phyloP scores from a whole-genome alignment of 176 grass and related monocot species.

The Pontederia crassipes region DNA sequence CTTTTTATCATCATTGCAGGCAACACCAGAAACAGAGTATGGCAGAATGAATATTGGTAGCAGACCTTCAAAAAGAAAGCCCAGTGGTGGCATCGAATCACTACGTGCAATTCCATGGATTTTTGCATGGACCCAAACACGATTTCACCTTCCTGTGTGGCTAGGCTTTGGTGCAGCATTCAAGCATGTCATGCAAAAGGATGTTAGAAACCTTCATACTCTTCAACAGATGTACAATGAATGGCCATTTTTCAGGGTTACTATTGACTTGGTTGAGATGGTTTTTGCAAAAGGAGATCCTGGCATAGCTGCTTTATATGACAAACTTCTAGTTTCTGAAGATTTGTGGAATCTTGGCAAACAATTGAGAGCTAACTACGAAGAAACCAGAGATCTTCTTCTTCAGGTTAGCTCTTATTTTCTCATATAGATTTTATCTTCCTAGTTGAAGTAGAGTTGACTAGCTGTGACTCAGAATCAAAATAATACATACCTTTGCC shows the following conservation, averaged over 20 bases:
- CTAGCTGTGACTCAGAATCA: too few species aligned
- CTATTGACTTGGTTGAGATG: slow-evolving; percentile 33
- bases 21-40: slow-evolving; percentile 25
- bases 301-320: slow-evolving; percentile 79
- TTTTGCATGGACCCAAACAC: slow-evolving; percentile 30
- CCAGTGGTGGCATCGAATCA: slow-evolving; percentile 23
- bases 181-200: slow-evolving; percentile 18
- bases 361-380: slow-evolving; percentile 18
- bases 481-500: too few species aligned
- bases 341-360: slow-evolving; percentile 22
- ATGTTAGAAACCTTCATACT: slow-evolving; percentile 19
- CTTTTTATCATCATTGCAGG: slow-evolving; percentile 1
- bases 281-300: slow-evolving; percentile 94
- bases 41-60: slow-evolving; percentile 30
- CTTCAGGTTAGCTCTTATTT: slow-evolving; percentile 10
- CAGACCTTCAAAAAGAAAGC: slow-evolving; percentile 28
- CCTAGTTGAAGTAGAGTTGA: background rate
- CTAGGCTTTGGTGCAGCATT: slow-evolving; percentile 23
- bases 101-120: slow-evolving; percentile 34
- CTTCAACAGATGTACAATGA: slow-evolving; percentile 32
- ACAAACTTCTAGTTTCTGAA: slow-evolving; percentile 40
- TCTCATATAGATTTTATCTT: background rate
- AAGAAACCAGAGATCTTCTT: slow-evolving; percentile 26
- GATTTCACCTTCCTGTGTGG: slow-evolving; percentile 29
- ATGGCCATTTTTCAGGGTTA: slow-evolving; percentile 31